Base-by-base conservation (phyloP, 495 filamentous ascomycete genomes). In the Paragyromitra xinjiangensis region DNA sequence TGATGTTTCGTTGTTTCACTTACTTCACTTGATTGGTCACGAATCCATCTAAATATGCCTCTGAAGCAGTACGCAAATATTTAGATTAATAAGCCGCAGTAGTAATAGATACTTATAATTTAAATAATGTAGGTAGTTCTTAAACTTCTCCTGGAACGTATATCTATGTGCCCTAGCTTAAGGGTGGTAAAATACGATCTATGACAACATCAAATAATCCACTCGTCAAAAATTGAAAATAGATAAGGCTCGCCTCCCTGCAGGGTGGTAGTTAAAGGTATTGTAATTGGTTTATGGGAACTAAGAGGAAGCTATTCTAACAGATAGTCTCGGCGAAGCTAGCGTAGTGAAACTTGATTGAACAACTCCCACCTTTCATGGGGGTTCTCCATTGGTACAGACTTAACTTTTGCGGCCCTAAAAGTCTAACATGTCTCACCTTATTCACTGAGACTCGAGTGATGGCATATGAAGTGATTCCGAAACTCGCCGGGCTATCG, bases 391-490 rank as follows among this genome's bases (percentile, higher is more conserved):
- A 22, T 12, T 19, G 16, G 2, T 51, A 51, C 4, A 5, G n/a
- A 51, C n/a, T 19, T 7, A 6, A 19, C n/a, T 51, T n/a, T 51
- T 19, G 12, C n/a, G 7, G 7, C 26, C 9, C 53, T 7, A 29
- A 24, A 14, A 8, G 9, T 39, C 9, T 19, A 16, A 11, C 37
- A 29, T 66, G 42, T 29, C 42, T 53, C 12, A n/a, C 66, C 61
- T 29, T 14, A 48, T 37, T 16, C 26, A 37, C 26, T 7, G 56
- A n/a, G 14, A 9, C 39, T 61, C 73, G 74, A 73, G 69, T 73
- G 74, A 77, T 14, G 11, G n/a, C 4, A 29, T 50, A n/a, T 77
- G 68, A 66, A 66, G 68, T 34, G 16, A 53, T 34, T n/a, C 51
- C 40, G n/a, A 64, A 40, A 56, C 65, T 7, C 4, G 16, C 34